Evolutionary conservation across 1,139 yeast genomes (phyloP).

Genomic region (Zygosaccharomyces pseudobailii): DNA sequence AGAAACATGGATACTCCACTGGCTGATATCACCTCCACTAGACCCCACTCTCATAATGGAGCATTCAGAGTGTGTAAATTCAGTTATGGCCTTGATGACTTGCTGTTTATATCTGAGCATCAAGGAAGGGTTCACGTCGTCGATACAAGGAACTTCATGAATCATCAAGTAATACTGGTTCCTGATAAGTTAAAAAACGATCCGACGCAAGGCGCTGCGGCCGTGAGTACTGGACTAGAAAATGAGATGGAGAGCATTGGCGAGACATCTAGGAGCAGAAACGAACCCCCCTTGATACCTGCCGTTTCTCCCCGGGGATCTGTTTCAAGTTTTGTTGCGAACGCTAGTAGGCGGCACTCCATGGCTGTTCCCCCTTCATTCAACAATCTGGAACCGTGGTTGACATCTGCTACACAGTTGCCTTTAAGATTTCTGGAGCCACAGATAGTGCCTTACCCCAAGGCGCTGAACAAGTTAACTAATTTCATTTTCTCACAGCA

Average conservation of each 20-base stretch:
- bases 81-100: slow-evolving; percentile 67
- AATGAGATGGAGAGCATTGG: background rate
- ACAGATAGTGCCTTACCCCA: slow-evolving; percentile 31
- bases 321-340: slow-evolving; percentile 3
- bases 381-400: slow-evolving; percentile 24
- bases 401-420: slow-evolving; percentile 27
- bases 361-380: slow-evolving; percentile 12
- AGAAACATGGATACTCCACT: slow-evolving; percentile 54
- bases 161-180: slow-evolving; percentile 69
- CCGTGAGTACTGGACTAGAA: slow-evolving; percentile 1
- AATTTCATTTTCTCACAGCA: slow-evolving; percentile 13
- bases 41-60: slow-evolving; percentile 45
- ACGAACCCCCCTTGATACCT: slow-evolving; percentile 7
- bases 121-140: slow-evolving; percentile 80
- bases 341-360: slow-evolving; percentile 14
- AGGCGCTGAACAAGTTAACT: slow-evolving; percentile 22
- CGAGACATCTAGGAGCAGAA: slow-evolving; percentile 5
- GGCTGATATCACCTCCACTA: slow-evolving; percentile 53
- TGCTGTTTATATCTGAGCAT: slow-evolving; percentile 75
- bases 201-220: background rate
- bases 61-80: slow-evolving; percentile 56
- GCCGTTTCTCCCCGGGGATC: slow-evolving; percentile 9
- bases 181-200: slow-evolving; percentile 37
- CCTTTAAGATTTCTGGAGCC: slow-evolving; percentile 31
- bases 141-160: slow-evolving; percentile 65